Evolutionary conservation across 345 rosid species (phyloP).

Genomic region (Limnanthes douglasii): DNA sequence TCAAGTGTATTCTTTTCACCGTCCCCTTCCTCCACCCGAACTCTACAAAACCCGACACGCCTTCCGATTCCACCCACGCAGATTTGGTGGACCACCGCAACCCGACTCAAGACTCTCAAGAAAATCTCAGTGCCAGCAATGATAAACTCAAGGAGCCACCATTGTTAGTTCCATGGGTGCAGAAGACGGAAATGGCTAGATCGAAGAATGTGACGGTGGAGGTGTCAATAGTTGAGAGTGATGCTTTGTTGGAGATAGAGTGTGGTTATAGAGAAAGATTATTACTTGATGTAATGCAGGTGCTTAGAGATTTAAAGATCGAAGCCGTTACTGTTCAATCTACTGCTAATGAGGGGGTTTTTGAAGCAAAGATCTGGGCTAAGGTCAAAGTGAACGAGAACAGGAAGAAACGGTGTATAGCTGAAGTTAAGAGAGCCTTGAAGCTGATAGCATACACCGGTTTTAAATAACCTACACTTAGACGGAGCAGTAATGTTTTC

Average conservation of each 20-base stretch:
- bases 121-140: conserved; percentile 20
- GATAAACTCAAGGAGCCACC: conserved; percentile 22
- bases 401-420: conserved; percentile 66
- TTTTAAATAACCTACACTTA: too few species aligned
- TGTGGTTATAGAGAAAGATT: conserved; percentile 64
- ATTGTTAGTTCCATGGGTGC: conserved; percentile 14
- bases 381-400: conserved; percentile 56
- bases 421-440: conserved; percentile 67
- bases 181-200: conserved; percentile 14
- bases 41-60: conserved; percentile 4
- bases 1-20: conserved; percentile 60
- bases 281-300: conserved; percentile 67
- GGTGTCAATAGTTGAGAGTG: conserved; percentile 92
- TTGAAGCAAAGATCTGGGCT: conserved; percentile 74
- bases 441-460: neutral
- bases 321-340: conserved; percentile 71
- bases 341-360: conserved; percentile 24
- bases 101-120: conserved; percentile 36
- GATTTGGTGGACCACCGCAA: conserved; percentile 23
- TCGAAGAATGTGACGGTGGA: conserved; percentile 36
- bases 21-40: conserved; percentile 59
- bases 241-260: conserved; percentile 68
- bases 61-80: conserved; percentile 17
- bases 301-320: conserved; percentile 50
- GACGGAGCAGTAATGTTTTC: too few species aligned